Base-by-base conservation (phyloP, 148 eudicot species). In the Rhododendron vialii region DNA sequence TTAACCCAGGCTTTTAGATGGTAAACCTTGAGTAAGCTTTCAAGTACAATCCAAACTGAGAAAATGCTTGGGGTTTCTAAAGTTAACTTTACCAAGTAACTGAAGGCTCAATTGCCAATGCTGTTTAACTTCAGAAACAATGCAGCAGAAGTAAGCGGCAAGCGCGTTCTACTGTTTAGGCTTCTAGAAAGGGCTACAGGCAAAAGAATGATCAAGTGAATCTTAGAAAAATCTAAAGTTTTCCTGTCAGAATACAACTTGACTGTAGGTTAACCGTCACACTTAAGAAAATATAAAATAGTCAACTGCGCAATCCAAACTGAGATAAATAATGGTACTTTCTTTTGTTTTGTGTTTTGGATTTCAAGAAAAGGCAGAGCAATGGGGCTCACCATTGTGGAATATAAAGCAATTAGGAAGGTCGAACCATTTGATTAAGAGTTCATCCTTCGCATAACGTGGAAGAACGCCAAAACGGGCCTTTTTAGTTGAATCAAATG, bases 391-490 rank as follows among this genome's bases (percentile, higher is more conserved):
- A 97, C 99, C 98, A 84, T 97, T 95, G 82, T 97, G 99, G 86
- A 97, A 97, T 91, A 97, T 95, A 92, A 95, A 97, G 90, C 99
- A 95, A 87, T 93, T 95, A 77, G 99, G 98, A 88, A 97, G 98
- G 90, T 97, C 98, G 87, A 97, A 95, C 99, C 99, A 97, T 92
- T 88, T 95, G 89, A 97, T 93, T 82, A 92, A 85, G 88, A 92
- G 92, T 89, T 97, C 99, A 89, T 93, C 93, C 92, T 93, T 92
- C 10, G 96, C 95, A 91, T 97, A 94, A 50, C 99, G 94, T 28
- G 99, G 99, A 87, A 97, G 94, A 73, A 97, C 76, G 65, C 99
- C 99, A 91, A 97, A 97, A 26, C 99, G 96, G 71, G 95, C 92
- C 85, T 91, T 93, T 86, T 92, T 92, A 28, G 96, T 93, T 18